These are phyloP conservation scores for Phytophthora chlamydospora DNA, from an alignment of 352 stramenopile species.

Conservation along the genomic window DNA sequence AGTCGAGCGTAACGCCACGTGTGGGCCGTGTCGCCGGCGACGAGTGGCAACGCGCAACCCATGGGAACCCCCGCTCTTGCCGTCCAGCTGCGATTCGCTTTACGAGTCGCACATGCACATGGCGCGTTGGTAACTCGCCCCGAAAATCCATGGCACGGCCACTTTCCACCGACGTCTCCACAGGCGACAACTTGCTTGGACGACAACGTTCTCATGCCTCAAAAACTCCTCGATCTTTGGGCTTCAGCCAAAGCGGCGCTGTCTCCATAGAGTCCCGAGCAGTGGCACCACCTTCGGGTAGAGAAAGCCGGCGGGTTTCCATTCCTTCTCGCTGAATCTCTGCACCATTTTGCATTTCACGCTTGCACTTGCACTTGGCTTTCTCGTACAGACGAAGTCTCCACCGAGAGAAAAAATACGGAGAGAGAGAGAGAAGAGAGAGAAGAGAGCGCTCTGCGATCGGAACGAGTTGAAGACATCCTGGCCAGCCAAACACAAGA, in stretches of 20 bases:
- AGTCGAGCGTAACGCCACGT: too few species aligned
- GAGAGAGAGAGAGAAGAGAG: not conserved
- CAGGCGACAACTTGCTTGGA: too few species aligned
- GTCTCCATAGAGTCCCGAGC: not conserved
- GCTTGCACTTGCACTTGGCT: too few species aligned
- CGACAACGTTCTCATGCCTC: too few species aligned
- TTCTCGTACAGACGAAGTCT: too few species aligned
- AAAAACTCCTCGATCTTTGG: too few species aligned
- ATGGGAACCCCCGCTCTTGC: not conserved
- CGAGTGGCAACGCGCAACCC: too few species aligned
- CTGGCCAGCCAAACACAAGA: slow-evolving; percentile 12
- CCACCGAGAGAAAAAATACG: slow-evolving; percentile 1
- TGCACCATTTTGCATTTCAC: slow-evolving; percentile 4
- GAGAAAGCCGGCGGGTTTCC: slow-evolving; percentile 10
- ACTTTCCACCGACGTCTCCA: slow-evolving; percentile 5
- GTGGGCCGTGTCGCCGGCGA: too few species aligned
- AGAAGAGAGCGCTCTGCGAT: slow-evolving; percentile 11
- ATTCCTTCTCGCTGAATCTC: not conserved
- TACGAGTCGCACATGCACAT: not conserved
- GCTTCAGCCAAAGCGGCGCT: not conserved
- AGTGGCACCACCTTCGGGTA: slow-evolving; percentile 9
- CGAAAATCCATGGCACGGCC: slow-evolving; percentile 4
- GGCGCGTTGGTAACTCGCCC: slow-evolving; percentile 1
- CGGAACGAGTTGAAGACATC: slow-evolving; percentile 18
- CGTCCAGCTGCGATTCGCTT: not conserved